These are phyloP conservation scores for Mucor plumbeus DNA, from an alignment of 371 early-diverging fungal genomes.

Conservation along the genomic window DNA sequence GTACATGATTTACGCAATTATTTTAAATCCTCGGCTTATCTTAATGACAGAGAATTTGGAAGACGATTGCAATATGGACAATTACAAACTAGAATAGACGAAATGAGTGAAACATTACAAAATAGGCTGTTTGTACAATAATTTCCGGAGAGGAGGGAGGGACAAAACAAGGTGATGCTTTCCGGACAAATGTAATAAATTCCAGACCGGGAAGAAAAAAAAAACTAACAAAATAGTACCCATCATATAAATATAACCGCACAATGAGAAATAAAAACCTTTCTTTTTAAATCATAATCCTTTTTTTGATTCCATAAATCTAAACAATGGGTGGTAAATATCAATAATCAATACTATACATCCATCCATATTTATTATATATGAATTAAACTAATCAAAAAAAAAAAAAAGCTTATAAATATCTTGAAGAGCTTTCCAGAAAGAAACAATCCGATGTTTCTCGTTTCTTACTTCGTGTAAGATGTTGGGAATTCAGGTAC, in stretches of 20 bases:
- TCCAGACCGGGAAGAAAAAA: background rate
- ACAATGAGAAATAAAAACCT: background rate
- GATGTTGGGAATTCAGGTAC: conserved; percentile 82
- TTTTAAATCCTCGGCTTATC: conserved; percentile 53
- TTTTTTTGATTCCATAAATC: background rate
- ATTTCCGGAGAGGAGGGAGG: too few species aligned
- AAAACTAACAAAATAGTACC: background rate
- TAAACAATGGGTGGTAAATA: conserved; percentile 10
- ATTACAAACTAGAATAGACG: conserved; percentile 6
- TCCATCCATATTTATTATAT: background rate
- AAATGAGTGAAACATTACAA: conserved; percentile 1
- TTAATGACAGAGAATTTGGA: conserved; percentile 3
- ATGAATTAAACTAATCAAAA: background rate
- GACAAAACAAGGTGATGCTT: background rate
- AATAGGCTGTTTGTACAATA: conserved; percentile 1
- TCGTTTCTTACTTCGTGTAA: conserved; percentile 97
- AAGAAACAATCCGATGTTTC: conserved; percentile 99
- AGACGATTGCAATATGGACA: background rate
- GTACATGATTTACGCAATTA: conserved; percentile 55
- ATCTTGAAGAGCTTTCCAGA: conserved; percentile 97
- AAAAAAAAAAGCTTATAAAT: conserved; percentile 78
- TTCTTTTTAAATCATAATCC: background rate
- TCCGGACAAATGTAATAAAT: background rate
- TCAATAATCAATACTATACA: background rate
- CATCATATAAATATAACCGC: background rate